Conservation (phyloP, 345 rosid species). For the Ceriops tagal region DNA sequence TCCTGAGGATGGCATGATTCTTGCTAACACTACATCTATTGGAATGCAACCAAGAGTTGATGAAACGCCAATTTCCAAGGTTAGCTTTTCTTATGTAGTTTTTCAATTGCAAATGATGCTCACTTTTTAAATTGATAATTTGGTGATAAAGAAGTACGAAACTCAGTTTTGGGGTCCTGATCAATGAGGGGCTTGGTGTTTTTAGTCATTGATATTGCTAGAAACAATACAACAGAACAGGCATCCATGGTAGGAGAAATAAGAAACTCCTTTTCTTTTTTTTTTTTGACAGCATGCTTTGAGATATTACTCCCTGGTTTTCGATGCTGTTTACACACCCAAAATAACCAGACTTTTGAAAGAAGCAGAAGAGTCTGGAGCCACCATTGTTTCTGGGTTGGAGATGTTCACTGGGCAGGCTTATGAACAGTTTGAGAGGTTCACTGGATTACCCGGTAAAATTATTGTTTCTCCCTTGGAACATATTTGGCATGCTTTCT, state of each 20-base stretch:
- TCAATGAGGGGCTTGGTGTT: background rate
- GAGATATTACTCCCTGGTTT: constrained; percentile 66
- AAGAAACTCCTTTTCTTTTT: background rate
- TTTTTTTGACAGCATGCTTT: constrained; percentile 51
- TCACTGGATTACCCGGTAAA: constrained; percentile 74
- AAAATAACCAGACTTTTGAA: constrained; percentile 72
- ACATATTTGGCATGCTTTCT: background rate
- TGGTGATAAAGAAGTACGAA: background rate
- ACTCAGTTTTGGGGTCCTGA: background rate
- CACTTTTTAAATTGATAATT: background rate
- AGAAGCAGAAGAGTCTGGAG: constrained; percentile 85
- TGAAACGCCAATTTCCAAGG: constrained; percentile 88
- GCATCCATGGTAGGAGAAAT: background rate
- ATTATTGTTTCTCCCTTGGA: background rate
- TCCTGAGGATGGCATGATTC: constrained; percentile 76
- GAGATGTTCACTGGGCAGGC: constrained; percentile 98
- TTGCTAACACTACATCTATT: constrained; percentile 88
- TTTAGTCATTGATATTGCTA: too few relatives aligned
- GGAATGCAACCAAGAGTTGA: constrained; percentile 92
- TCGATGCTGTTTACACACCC: constrained; percentile 86
- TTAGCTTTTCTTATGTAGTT: constrained; percentile 19
- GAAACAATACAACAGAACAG: background rate
- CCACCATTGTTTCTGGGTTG: constrained; percentile 58
- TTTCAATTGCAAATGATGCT: background rate
- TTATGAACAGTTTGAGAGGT: constrained; percentile 73